Percentiles rank a stretch among this genome's conserved stretches.
These are phyloP conservation scores for Xylogone sp. DNA, from an alignment of 2,329 filamentous ascomycete genomes.

Conservation along the genomic window DNA sequence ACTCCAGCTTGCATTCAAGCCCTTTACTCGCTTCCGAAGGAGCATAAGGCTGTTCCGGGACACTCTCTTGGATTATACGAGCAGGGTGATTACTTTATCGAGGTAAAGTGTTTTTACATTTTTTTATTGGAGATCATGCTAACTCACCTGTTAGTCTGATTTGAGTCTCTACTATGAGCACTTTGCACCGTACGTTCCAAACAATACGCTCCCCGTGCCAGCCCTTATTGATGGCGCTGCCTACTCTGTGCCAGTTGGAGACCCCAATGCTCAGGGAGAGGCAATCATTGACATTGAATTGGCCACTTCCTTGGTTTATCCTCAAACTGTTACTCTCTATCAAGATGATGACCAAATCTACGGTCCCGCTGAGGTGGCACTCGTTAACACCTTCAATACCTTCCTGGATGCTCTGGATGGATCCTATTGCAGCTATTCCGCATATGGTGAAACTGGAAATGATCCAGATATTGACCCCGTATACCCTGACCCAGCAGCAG, in stretches of 20 bases:
- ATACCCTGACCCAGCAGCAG: slow-evolving; percentile 35
- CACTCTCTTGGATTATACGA: slow-evolving; percentile 16
- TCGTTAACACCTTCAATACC: slow-evolving; percentile 22
- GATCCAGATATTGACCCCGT: slow-evolving; percentile 36
- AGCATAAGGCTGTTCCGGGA: slow-evolving; percentile 3
- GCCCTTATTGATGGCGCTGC: slow-evolving; percentile 14
- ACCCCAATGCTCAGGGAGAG: slow-evolving; percentile 11
- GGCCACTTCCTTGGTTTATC: slow-evolving; percentile 16
- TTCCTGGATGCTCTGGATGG: slow-evolving; percentile 26
- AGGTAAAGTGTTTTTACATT: neutral
- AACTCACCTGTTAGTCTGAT: slow-evolving; percentile 6
- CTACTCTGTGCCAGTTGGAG: slow-evolving; percentile 9
- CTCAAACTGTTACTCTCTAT: slow-evolving; percentile 22
- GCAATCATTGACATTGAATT: slow-evolving; percentile 18
- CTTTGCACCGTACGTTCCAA: slow-evolving; percentile 12
- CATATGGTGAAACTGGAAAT: slow-evolving; percentile 37
- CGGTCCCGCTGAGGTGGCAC: slow-evolving; percentile 14
- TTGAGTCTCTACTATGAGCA: slow-evolving; percentile 11
- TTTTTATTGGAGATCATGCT: neutral
- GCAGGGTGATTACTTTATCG: slow-evolving; percentile 11
- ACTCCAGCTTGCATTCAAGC: slow-evolving; percentile 5
- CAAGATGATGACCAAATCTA: slow-evolving; percentile 23
- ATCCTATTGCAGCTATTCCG: slow-evolving; percentile 41
- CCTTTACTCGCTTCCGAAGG: slow-evolving; percentile 6
- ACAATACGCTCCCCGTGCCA: slow-evolving; percentile 14